phyloP scores from a whole-genome alignment of 2,329 filamentous ascomycete species.

The Penicillium polonicum region DNA sequence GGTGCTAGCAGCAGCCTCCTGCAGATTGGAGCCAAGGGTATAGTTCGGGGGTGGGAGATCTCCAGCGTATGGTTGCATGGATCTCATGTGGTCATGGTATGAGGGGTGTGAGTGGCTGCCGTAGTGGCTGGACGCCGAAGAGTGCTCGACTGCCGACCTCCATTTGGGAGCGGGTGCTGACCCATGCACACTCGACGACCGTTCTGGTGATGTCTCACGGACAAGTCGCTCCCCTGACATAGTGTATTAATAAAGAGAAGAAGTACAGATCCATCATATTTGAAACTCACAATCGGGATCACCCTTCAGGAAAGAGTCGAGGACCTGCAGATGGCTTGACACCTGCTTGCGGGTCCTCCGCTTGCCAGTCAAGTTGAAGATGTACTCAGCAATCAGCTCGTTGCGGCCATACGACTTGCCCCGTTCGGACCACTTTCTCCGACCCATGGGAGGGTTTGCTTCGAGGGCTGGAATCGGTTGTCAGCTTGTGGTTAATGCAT shows the following conservation, averaged over 20 bases:
- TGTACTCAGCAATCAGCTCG: constrained; percentile 60
- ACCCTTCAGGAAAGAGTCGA: constrained; percentile 56
- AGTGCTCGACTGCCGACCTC: constrained; percentile 35
- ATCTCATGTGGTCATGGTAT: constrained; percentile 35
- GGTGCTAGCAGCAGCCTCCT: constrained; percentile 29
- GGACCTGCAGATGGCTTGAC: constrained; percentile 63
- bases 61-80: constrained; percentile 34
- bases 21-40: constrained; percentile 35
- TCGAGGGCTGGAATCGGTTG: constrained; percentile 45
- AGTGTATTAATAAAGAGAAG: background rate
- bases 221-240: constrained; percentile 40
- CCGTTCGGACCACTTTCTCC: constrained; percentile 53
- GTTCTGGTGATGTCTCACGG: constrained; percentile 36
- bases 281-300: constrained; percentile 52
- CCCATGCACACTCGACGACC: constrained; percentile 32
- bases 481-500: constrained; percentile 13
- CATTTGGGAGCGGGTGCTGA: constrained; percentile 34
- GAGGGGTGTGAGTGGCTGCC: constrained; percentile 25
- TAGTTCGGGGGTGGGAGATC: constrained; percentile 38
- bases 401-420: constrained; percentile 60
- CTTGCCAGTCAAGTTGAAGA: constrained; percentile 55
- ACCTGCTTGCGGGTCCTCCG: constrained; percentile 58
- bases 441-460: constrained; percentile 58
- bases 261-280: background rate
- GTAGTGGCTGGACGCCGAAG: constrained; percentile 32